Base-by-base conservation (phyloP, 345 rosid genomes). In the Lepidium aucheri region DNA sequence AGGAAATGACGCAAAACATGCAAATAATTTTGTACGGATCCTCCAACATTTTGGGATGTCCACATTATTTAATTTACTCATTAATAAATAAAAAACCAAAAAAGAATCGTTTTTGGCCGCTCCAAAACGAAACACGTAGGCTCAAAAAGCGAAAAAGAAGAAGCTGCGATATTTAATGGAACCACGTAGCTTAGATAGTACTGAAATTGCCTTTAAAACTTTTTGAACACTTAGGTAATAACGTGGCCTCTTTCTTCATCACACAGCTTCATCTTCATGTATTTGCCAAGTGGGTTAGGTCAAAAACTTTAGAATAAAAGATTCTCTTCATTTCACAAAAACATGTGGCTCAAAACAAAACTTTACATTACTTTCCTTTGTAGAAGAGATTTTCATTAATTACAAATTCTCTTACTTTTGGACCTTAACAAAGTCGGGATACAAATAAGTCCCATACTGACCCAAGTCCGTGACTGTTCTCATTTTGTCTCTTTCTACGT, bases 61-160 rank as follows among this genome's bases (percentile, higher is more conserved):
- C 3, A 24, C 24, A n/a, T 0, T 41, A 60, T 41, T 41, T 20
- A 1, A 1, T 15, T 53, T 26, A 15, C 30, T 22, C 5, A 20
- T n/a, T n/a, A n/a, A n/a, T n/a, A n/a, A n/a, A 20, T 38, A 26
- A 15, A 53, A 33, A 38, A 16, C 59, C 34, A 28, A 30, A 30
- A 30, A 8, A 13, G 49, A 57, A 11, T 28, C n/a, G 6, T 68
- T 39, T 55, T 63, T 63, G 70, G 45, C 59, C 8, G 75, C 38
- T 47, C 58, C 32, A 56, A 33, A 55, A 63, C n/a, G 44, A 71
- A 55, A 71, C 65, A 71, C 75, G 65, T 71, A 71, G 51, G 52
- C 70, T 9, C 11, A 33, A 63, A 53, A 63, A 54, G 35, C 17
- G 39, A 17, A 50, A 49, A 63, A 24, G 38, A 50, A 8, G 33